These are phyloP conservation scores for Linaria vulgaris DNA, from an alignment of 257 asterid genomes.

Conservation along the genomic window DNA sequence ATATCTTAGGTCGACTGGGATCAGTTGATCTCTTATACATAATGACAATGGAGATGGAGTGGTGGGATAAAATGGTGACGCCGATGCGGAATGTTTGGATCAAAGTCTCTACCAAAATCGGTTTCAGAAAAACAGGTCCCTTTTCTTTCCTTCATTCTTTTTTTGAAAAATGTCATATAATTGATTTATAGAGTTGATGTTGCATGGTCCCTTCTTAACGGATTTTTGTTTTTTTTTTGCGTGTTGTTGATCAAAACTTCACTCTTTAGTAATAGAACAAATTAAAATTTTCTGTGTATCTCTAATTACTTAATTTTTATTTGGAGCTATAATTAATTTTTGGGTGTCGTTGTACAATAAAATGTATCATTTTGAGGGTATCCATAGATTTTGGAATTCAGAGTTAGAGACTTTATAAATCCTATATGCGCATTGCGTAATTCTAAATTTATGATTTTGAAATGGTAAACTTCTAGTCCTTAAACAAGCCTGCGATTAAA, in stretches of 20 bases:
- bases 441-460: no score
- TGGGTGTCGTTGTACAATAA: no score
- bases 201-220: no score
- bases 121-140: constrained; percentile 49
- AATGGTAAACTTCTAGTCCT: no score
- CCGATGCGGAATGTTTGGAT: constrained; percentile 55
- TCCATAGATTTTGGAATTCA: background rate
- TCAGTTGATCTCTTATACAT: background rate
- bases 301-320: no score
- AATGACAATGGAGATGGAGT: constrained; percentile 37
- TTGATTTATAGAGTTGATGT: no score
- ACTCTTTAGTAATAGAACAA: background rate
- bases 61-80: constrained; percentile 43
- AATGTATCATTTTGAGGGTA: background rate
- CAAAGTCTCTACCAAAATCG: constrained; percentile 43
- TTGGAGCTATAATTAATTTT: no score
- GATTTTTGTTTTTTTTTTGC: background rate
- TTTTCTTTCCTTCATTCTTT: background rate
- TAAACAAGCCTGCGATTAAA: no score
- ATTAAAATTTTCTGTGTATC: no score
- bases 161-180: background rate
- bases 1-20: background rate
- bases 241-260: background rate
- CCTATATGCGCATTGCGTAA: no score
- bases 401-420: background rate